These are phyloP conservation scores for Hypoxylon subgilvum DNA, from an alignment of 495 filamentous ascomycete species.

Conservation along the genomic window DNA sequence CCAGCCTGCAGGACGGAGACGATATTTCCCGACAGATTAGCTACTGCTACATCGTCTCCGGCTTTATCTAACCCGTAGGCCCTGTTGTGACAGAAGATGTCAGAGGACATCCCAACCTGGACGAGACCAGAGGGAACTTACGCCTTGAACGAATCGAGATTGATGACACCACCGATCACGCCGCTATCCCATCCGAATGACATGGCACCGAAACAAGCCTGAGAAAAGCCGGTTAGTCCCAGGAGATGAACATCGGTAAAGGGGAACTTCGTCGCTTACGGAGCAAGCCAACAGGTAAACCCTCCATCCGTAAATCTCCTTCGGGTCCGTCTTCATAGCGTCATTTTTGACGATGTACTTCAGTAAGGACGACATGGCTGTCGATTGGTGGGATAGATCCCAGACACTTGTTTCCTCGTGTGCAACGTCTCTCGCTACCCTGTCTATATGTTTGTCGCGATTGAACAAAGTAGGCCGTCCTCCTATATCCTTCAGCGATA, in stretches of 20 bases:
- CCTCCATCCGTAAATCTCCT: slow-evolving; percentile 81
- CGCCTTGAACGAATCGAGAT: slow-evolving; percentile 49
- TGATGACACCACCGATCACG: slow-evolving; percentile 70
- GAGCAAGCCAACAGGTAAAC: slow-evolving; percentile 72
- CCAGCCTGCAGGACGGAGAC: slow-evolving; percentile 71
- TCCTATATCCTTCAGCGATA: slow-evolving; percentile 6
- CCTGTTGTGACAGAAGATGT: slow-evolving; percentile 41
- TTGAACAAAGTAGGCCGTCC: slow-evolving; percentile 4
- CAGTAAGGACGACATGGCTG: slow-evolving; percentile 51
- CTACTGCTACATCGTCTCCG: slow-evolving; percentile 33
- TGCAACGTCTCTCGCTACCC: slow-evolving; percentile 2
- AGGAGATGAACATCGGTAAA: not conserved
- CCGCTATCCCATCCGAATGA: slow-evolving; percentile 71
- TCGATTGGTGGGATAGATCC: slow-evolving; percentile 21
- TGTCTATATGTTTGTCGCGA: slow-evolving; percentile 8
- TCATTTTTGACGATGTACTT: slow-evolving; percentile 77
- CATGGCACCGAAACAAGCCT: slow-evolving; percentile 80
- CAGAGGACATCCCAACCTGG: slow-evolving; percentile 47
- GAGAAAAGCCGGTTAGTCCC: slow-evolving; percentile 14
- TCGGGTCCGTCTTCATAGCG: slow-evolving; percentile 74
- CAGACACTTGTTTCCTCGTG: slow-evolving; percentile 4
- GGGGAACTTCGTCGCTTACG: slow-evolving; percentile 47
- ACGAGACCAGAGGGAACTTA: slow-evolving; percentile 34
- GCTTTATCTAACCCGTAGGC: slow-evolving; percentile 43
- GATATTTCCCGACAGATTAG: slow-evolving; percentile 55